Evolutionary conservation across 176 grass and related monocot genomes (phyloP), one percentile per base, ranked within the genome.

Genomic region (Eremochloa ophiuroides): DNA sequence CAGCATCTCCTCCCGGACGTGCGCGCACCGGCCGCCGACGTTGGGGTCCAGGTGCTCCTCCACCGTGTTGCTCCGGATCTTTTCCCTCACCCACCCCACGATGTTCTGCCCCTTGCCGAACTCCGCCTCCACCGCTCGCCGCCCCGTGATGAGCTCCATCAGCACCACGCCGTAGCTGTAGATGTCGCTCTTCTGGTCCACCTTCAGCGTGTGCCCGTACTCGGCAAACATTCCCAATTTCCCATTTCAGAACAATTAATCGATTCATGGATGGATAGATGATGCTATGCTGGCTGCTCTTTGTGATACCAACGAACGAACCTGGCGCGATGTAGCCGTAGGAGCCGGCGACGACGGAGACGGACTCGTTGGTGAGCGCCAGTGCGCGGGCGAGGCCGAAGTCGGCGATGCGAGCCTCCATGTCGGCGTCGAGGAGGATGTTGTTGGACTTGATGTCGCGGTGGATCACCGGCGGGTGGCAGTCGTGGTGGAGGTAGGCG

Each of bases 271-370:
- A 58, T 10, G 8, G 8, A 55, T n/a, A 2, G 3, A 0, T 17
- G 16, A 1, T n/a, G n/a, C n/a, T n/a, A n/a, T n/a, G n/a, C n/a
- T n/a, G n/a, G n/a, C n/a, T n/a, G n/a, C n/a, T n/a, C n/a, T n/a
- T n/a, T n/a, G 8, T 56, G 53, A 25, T 58, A 7, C 9, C 53
- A 51, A n/a, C n/a, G n/a, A n/a, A 48, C 15, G 4, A 53, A 94
- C 93, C 93, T 69, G 95, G 95, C 22, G 95, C 95, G 61, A 98
- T 98, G 80, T 98, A 95, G n/a, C 95, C 95, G 75, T 98, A 93
- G 23, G 95, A 98, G 20, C 92, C 95, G 26, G 88, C 95, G 42
- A 95, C 90, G 71, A 93, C 86, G 42, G 95, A 94, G 63, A 98
- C 78, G 0, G 88, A 84, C 67, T 98, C 92, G 35, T 89, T 82